A percentile compares a stretch with the other conserved stretches of the same genome.
phyloP scores from a whole-genome alignment of 805 yeast genomes.

The Hanseniaspora mollemarum region DNA sequence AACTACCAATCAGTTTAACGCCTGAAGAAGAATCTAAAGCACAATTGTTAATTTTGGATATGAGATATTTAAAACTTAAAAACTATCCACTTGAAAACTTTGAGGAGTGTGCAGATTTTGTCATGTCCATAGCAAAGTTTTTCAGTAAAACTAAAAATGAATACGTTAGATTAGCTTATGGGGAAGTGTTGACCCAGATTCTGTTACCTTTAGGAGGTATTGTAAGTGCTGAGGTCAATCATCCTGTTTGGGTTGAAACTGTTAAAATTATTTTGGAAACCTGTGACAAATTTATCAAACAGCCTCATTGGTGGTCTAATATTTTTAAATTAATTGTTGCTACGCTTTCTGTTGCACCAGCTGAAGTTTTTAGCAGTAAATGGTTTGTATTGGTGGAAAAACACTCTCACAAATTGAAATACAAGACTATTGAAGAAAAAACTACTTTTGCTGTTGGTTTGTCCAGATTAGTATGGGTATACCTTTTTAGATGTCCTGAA shows the following conservation, averaged over 20 bases:
- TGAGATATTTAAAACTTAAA: slow-evolving; percentile 69
- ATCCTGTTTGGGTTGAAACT: slow-evolving; percentile 89
- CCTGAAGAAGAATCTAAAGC: slow-evolving; percentile 49
- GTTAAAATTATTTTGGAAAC: slow-evolving; percentile 49
- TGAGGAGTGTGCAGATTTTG: slow-evolving; percentile 87
- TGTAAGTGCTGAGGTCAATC: slow-evolving; percentile 87
- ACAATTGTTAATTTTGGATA: slow-evolving; percentile 74
- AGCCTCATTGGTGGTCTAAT: slow-evolving; percentile 50
- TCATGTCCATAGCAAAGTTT: slow-evolving; percentile 76
- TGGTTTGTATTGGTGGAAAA: slow-evolving; percentile 66
- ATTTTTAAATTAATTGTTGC: slow-evolving; percentile 60
- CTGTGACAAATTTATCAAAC: slow-evolving; percentile 36
- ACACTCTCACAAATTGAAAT: slow-evolving; percentile 49
- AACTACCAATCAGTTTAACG: slow-evolving; percentile 46
- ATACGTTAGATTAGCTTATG: slow-evolving; percentile 61
- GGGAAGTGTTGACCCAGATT: slow-evolving; percentile 68
- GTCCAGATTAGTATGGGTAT: slow-evolving; percentile 80
- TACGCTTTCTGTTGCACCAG: slow-evolving; percentile 68
- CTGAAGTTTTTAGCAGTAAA: slow-evolving; percentile 52
- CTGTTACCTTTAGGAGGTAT: slow-evolving; percentile 73
- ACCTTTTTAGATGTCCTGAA: slow-evolving; percentile 73
- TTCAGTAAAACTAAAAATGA: slow-evolving; percentile 55
- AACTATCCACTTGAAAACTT: slow-evolving; percentile 80
- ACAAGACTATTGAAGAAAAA: slow-evolving; percentile 44
- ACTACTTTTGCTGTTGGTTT: slow-evolving; percentile 51